Conservation (phyloP, 2,329 filamentous ascomycete species). For the Alternaria consortialis region DNA sequence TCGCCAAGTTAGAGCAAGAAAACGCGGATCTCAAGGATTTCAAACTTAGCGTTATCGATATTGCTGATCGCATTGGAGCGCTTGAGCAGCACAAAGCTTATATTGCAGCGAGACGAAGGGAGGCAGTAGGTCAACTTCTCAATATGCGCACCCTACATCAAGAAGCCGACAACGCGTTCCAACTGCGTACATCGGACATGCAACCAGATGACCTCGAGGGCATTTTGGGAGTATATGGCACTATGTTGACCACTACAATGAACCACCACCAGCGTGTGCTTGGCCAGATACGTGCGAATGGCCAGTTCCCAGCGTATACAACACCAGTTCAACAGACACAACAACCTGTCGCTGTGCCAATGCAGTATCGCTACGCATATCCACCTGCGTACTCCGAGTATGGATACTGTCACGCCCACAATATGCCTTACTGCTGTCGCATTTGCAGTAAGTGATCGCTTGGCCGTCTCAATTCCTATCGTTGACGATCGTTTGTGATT, state of each 20-base stretch:
- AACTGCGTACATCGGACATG: constrained; percentile 23
- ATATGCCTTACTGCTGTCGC: constrained; percentile 20
- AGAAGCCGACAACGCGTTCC: constrained; percentile 31
- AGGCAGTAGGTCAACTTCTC: constrained; percentile 24
- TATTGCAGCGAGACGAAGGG: constrained; percentile 23
- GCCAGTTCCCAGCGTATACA: not conserved
- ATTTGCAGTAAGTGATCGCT: constrained; percentile 15
- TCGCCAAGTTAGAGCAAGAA: constrained; percentile 20
- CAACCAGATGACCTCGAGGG: constrained; percentile 32
- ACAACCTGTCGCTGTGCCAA: not conserved
- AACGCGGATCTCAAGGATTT: constrained; percentile 18
- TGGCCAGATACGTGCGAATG: constrained; percentile 10
- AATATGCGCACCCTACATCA: constrained; percentile 30
- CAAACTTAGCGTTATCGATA: not conserved
- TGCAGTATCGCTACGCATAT: constrained; percentile 10
- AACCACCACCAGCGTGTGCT: constrained; percentile 27
- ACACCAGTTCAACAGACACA: not conserved
- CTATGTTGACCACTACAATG: constrained; percentile 22
- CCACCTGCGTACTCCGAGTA: constrained; percentile 12
- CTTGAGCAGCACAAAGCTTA: constrained; percentile 21
- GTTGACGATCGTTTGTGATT: not conserved
- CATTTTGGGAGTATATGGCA: constrained; percentile 23
- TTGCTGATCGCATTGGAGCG: constrained; percentile 15
- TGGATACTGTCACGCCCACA: constrained; percentile 26
- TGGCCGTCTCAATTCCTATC: not conserved